phyloP scores from a whole-genome alignment of 73 alveolate genomes.

The Tetrahymena malaccensis region DNA sequence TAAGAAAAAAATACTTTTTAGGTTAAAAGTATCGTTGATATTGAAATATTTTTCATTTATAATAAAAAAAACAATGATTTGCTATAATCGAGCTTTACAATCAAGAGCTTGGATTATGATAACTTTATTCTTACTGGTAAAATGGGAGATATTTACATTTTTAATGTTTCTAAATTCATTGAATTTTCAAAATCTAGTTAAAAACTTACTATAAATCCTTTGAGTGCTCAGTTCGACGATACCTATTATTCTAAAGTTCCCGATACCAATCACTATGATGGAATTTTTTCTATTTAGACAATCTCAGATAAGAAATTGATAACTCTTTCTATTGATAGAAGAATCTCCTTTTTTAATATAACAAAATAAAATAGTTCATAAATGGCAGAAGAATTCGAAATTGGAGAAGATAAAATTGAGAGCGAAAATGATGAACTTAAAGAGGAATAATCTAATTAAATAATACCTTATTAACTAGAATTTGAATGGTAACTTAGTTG shows the following conservation, averaged over 20 bases:
- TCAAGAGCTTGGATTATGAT: background rate
- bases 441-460: background rate
- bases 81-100: background rate
- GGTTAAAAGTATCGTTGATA: background rate
- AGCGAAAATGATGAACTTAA: background rate
- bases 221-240: background rate
- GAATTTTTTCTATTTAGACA: background rate
- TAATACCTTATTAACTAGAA: background rate
- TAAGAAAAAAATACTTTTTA: background rate
- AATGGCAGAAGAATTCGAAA: background rate
- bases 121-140: background rate
- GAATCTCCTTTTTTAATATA: background rate
- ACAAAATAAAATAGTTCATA: background rate
- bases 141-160: background rate
- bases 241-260: background rate
- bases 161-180: background rate
- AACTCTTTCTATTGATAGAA: background rate
- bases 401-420: background rate
- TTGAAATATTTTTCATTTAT: background rate
- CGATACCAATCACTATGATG: background rate
- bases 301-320: background rate
- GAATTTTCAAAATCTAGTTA: background rate
- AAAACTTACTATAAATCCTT: background rate
- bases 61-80: background rate
- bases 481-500: background rate